Evolutionary conservation across 345 rosid species (phyloP), one percentile per base, ranked within the genome.

Genomic region (Lumnitzera racemosa): DNA sequence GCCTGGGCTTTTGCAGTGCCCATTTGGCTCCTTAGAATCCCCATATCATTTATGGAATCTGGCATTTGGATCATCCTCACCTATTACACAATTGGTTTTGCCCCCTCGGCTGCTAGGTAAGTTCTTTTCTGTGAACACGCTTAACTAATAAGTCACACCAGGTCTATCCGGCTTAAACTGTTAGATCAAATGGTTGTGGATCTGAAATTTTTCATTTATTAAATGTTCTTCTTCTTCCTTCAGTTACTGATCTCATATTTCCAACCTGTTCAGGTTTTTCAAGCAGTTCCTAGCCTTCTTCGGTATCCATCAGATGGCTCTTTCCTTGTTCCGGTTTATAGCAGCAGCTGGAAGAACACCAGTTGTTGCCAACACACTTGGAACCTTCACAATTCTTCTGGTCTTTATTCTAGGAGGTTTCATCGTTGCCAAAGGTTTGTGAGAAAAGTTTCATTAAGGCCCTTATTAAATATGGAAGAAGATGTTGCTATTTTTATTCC

Each of bases 1-100:
- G 69, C 90, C 0, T 84, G 90, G 95, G 81, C 84, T 5, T 87
- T 74, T 47, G 70, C 88, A 0, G 25, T 87, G 59, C 88, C 95
- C 27, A 59, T 78, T 8, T 87, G 86, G 70, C 58, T 87, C 61
- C 67, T 84, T 24, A 69, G 78, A 54, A 71, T 82, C 11, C 90
- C 95, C 4, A 62, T 84, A 49, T 73, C 88, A 2, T 61, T 84
- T 11, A 8, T 76, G n/a, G 95, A 87, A 72, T 81, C 77, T 17
- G 75, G 70, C 49, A 15, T 78, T 11, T 81, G 88, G 86, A 74
- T 82, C 58, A 46, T 67, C 47, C 17, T 61, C 2, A 80, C 86
- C 15, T 87, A 87, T 47, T 84, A 72, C 73, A 46, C 70, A 58
- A 75, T 82, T 52, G 95, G 90, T 57, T 80, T 74, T 68, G 86